These are phyloP conservation scores for Scheffersomyces amazonensis DNA, from an alignment of 805 yeast genomes.

Conservation along the genomic window DNA sequence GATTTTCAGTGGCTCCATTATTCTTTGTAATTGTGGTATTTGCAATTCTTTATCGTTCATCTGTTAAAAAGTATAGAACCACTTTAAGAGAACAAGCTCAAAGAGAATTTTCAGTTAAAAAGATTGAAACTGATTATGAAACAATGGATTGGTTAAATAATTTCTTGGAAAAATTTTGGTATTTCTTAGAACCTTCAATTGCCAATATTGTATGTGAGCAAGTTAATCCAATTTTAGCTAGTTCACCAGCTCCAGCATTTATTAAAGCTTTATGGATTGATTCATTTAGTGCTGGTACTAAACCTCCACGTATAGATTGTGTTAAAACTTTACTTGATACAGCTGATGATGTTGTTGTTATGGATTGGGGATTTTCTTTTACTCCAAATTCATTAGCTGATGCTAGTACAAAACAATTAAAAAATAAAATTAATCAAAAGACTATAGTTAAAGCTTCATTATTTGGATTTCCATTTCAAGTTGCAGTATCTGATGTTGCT, in stretches of 20 bases:
- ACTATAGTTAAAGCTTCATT: conserved; percentile 71
- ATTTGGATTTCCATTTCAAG: conserved; percentile 83
- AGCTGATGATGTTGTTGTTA: conserved; percentile 88
- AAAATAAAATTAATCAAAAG: conserved; percentile 79
- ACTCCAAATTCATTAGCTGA: conserved; percentile 90
- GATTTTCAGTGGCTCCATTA: conserved; percentile 76
- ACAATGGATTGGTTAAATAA: conserved; percentile 94
- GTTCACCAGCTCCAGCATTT: conserved; percentile 77
- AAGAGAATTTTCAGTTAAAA: conserved; percentile 77
- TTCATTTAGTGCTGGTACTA: conserved; percentile 87
- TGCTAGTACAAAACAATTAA: conserved; percentile 78
- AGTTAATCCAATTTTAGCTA: conserved; percentile 79
- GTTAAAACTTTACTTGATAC: conserved; percentile 90
- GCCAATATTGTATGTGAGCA: conserved; percentile 83
- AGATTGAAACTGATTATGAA: conserved; percentile 86
- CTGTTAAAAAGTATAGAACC: conserved; percentile 76
- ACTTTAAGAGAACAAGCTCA: conserved; percentile 75
- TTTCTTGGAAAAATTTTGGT: conserved; percentile 90
- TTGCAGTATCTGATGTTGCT: conserved; percentile 75
- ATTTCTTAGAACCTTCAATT: conserved; percentile 82
- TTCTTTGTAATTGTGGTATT: conserved; percentile 65
- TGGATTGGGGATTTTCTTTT: conserved; percentile 95
- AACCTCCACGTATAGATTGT: conserved; percentile 89
- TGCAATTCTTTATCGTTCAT: conserved; percentile 74
- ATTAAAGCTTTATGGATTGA: conserved; percentile 82